A percentile compares a stretch with the other conserved stretches of the same genome.
phyloP scores from a whole-genome alignment of 352 stramenopile species.

The Globisporangium paroecandrum region DNA sequence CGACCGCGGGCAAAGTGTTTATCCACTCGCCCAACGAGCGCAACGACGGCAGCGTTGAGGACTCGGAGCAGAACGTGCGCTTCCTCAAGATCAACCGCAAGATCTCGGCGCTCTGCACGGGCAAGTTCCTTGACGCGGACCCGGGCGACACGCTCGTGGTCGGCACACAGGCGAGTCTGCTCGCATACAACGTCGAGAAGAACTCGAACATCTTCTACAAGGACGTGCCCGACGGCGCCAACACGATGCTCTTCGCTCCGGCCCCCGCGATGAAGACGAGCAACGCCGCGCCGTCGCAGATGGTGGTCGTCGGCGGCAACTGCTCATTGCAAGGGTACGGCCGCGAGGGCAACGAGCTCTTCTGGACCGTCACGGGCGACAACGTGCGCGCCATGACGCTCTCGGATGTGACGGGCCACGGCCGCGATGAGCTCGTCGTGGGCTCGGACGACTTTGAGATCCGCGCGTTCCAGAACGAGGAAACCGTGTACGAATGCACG shows the following conservation, averaged over 20 bases:
- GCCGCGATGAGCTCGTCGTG: conserved; percentile 77
- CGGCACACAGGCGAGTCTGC: conserved; percentile 85
- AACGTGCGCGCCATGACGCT: conserved; percentile 83
- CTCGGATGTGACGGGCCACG: conserved; percentile 67
- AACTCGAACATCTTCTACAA: conserved; percentile 95
- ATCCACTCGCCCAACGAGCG: conserved; percentile 87
- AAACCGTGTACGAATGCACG: conserved; percentile 85
- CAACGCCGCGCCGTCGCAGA: conserved; percentile 33
- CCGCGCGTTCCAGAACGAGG: conserved; percentile 85
- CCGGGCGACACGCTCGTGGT: conserved; percentile 82
- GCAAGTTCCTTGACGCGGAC: conserved; percentile 61
- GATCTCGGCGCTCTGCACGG: conserved; percentile 74
- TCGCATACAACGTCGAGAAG: conserved; percentile 91
- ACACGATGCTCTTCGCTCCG: conserved; percentile 75
- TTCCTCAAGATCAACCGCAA: conserved; percentile 93
- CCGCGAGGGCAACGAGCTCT: conserved; percentile 74
- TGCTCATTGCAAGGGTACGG: conserved; percentile 91
- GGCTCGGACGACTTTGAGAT: conserved; percentile 92
- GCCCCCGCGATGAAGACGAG: conserved; percentile 34
- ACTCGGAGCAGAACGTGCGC: conserved; percentile 54
- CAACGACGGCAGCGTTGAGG: conserved; percentile 38
- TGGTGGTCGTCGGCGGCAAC: conserved; percentile 91
- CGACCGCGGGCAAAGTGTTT: conserved; percentile 89
- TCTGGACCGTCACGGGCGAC: conserved; percentile 91
- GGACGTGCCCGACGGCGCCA: conserved; percentile 82